Conservation (phyloP, 257 asterid genomes). For the Lithospermum erythrorhizon region DNA sequence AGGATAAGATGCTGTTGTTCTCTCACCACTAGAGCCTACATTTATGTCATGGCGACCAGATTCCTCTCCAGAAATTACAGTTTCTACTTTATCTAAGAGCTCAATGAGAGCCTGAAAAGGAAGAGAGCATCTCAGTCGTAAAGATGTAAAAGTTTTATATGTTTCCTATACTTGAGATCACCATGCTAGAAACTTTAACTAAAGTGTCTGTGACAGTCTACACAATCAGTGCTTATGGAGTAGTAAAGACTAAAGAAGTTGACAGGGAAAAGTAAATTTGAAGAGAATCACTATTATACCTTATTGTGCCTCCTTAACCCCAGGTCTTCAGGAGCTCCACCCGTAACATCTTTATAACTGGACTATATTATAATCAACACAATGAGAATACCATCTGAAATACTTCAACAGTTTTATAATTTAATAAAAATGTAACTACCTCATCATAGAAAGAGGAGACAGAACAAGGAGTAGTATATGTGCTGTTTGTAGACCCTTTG, state of each 20-base stretch:
- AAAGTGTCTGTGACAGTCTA: too few species aligned
- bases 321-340: constrained; percentile 35
- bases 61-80: constrained; percentile 64
- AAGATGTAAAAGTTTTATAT: neutral
- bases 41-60: constrained; percentile 24
- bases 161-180: neutral
- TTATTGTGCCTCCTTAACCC: constrained; percentile 78
- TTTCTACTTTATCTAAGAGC: constrained; percentile 90
- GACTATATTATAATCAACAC: constrained; percentile 34
- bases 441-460: constrained; percentile 57
- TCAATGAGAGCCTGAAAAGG: constrained; percentile 72
- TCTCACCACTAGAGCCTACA: constrained; percentile 24
- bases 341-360: constrained; percentile 26
- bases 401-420: constrained; percentile 9
- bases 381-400: constrained; percentile 12
- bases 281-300: constrained; percentile 35
- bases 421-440: constrained; percentile 33
- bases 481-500: constrained; percentile 50
- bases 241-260: neutral
- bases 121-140: neutral
- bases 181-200: neutral
- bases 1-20: constrained; percentile 26
- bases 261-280: constrained; percentile 5
- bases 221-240: neutral
- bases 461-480: constrained; percentile 88